A percentile compares a stretch with the other conserved stretches of the same genome.
These are phyloP conservation scores for Zoysia pacifica DNA, from an alignment of 176 grass and related monocot species.

Conservation along the genomic window DNA sequence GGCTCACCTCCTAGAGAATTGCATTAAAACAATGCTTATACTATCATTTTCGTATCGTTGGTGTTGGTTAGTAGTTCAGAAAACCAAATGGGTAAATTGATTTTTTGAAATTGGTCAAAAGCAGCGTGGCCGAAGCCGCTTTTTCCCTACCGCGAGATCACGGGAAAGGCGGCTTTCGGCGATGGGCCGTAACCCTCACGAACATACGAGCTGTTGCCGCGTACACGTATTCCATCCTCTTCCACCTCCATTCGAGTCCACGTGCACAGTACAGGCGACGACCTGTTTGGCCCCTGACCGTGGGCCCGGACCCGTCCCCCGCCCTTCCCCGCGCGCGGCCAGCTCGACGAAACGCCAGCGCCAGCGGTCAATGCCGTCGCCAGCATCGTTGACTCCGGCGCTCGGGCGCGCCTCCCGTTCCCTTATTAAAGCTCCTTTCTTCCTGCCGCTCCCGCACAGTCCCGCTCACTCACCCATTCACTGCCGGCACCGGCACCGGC, in stretches of 20 bases:
- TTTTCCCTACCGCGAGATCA: conserved; percentile 1
- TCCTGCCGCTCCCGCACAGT: conserved; percentile 41
- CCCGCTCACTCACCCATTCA: conserved; percentile 14
- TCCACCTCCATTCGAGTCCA: neutral
- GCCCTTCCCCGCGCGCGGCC: conserved; percentile 1
- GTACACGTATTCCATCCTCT: neutral
- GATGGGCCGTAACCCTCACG: conserved; percentile 14
- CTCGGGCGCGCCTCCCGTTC: neutral
- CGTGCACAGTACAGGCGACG: neutral
- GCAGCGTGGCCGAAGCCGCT: neutral
- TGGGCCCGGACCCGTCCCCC: neutral
- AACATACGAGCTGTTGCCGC: neutral
- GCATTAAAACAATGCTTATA: too few relatives aligned
- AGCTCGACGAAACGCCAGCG: conserved; percentile 52
- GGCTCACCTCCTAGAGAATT: too few relatives aligned
- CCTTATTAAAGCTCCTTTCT: conserved; percentile 14
- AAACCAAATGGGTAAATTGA: too few relatives aligned
- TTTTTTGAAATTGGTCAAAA: neutral
- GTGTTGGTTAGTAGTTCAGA: too few relatives aligned
- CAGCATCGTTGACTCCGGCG: conserved; percentile 21
- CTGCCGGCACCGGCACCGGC: conserved; percentile 15
- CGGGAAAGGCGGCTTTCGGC: conserved; percentile 28
- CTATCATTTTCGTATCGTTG: too few relatives aligned
- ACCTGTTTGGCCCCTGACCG: neutral
- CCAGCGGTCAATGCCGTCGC: conserved; percentile 12